Evolutionary conservation across 208 protist genomes (phyloP).

Genomic region (Leptomonas pyrrhocoris): DNA sequence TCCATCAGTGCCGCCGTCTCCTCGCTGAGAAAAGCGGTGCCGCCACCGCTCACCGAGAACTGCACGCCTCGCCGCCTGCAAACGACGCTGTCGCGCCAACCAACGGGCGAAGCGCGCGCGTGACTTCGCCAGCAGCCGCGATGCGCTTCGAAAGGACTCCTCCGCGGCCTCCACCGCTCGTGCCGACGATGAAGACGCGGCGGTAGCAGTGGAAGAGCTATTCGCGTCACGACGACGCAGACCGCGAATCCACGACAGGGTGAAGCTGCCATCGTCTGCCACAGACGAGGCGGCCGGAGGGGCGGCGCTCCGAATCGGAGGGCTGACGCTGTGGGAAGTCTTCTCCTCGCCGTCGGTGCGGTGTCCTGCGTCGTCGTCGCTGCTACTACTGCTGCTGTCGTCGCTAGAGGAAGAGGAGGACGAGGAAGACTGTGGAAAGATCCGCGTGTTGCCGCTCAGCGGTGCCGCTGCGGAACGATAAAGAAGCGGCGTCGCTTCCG

Average conservation of each 20-base stretch:
- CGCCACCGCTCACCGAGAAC: not conserved
- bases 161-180: not conserved
- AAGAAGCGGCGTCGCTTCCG: not conserved
- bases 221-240: not conserved
- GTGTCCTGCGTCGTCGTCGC: not conserved
- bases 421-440: not conserved
- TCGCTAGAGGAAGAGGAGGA: not conserved
- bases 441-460: not conserved
- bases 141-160: slow-evolving; percentile 19
- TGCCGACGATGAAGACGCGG: not conserved
- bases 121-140: slow-evolving; percentile 18
- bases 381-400: slow-evolving; percentile 3
- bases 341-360: too few relatives aligned
- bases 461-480: not conserved
- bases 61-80: slow-evolving; percentile 15
- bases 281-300: not conserved
- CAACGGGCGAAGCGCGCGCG: slow-evolving; percentile 22
- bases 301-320: not conserved
- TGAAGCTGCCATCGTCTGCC: slow-evolving; percentile 12
- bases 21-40: not conserved
- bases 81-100: slow-evolving; percentile 18
- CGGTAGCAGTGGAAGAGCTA: not conserved
- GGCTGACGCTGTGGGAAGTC: not conserved
- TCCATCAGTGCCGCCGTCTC: not conserved
- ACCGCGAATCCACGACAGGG: slow-evolving; percentile 17